Conservation (phyloP, 2,329 filamentous ascomycete species). For the Aspergillus fischeri region DNA sequence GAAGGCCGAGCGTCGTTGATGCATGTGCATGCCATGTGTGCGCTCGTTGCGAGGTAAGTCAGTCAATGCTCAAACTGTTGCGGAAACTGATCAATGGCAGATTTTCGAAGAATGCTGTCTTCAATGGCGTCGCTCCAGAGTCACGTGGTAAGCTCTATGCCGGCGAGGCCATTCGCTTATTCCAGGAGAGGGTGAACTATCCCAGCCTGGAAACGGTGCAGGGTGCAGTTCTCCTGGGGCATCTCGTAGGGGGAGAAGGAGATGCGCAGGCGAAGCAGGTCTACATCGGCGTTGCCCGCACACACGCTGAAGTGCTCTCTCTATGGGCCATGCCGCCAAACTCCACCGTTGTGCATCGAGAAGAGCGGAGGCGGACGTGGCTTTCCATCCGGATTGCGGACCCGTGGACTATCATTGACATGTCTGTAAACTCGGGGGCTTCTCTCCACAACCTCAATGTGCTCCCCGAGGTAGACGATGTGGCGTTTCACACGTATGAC, state of each 20-base stretch:
- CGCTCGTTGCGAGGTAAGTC: conserved; percentile 18
- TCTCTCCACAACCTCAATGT: conserved; percentile 1
- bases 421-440: conserved; percentile 14
- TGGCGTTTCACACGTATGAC: conserved; percentile 11
- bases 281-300: conserved; percentile 17
- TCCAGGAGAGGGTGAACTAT: conserved; percentile 9
- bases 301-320: conserved; percentile 17
- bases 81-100: conserved; percentile 2
- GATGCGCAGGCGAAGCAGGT: conserved; percentile 16
- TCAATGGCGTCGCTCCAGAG: conserved; percentile 9
- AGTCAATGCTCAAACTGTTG: not conserved
- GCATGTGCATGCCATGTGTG: conserved; percentile 19
- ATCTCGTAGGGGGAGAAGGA: conserved; percentile 18
- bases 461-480: conserved; percentile 15
- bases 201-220: conserved; percentile 18
- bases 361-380: conserved; percentile 18
- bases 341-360: conserved; percentile 3
- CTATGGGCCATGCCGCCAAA: not conserved
- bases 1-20: conserved; percentile 14
- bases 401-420: conserved; percentile 18
- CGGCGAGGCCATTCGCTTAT: conserved; percentile 9
- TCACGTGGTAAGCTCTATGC: conserved; percentile 12
- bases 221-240: conserved; percentile 14
- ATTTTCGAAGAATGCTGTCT: conserved; percentile 13
- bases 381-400: conserved; percentile 18